Evolutionary conservation across 257 asterid species (phyloP).

Genomic region (Petunia axillaris): DNA sequence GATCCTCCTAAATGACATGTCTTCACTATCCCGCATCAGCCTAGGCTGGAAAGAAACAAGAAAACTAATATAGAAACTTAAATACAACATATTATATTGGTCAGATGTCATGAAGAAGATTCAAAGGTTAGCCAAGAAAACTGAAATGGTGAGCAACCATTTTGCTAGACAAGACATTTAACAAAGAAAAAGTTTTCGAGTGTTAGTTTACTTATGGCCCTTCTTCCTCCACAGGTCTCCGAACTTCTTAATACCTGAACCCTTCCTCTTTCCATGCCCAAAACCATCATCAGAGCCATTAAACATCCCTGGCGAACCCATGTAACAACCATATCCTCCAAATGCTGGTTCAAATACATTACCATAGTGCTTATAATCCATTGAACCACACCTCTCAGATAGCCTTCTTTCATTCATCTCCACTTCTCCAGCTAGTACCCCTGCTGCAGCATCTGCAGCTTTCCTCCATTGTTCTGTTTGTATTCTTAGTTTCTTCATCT

Average conservation of each 20-base stretch:
- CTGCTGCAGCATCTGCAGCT: conserved; percentile 98
- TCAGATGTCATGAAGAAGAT: conserved; percentile 18
- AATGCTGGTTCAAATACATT: conserved; percentile 40
- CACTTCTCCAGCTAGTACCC: conserved; percentile 66
- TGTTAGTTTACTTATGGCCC: conserved; percentile 51
- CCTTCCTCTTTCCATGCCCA: conserved; percentile 70
- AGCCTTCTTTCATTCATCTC: conserved; percentile 62
- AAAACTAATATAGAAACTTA: not conserved
- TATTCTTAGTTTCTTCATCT: conserved; percentile 78
- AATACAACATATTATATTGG: not conserved
- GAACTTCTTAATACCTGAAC: conserved; percentile 72
- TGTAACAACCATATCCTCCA: conserved; percentile 47
- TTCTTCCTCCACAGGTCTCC: conserved; percentile 91
- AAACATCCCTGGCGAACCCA: conserved; percentile 60
- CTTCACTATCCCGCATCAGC: not conserved
- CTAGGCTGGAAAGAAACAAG: conserved; percentile 1
- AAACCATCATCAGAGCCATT: conserved; percentile 56
- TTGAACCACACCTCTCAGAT: conserved; percentile 89
- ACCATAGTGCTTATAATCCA: conserved; percentile 63
- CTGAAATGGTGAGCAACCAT: conserved; percentile 54
- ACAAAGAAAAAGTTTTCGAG: not conserved
- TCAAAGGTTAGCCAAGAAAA: conserved; percentile 19
- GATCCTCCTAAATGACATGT: conserved; percentile 6
- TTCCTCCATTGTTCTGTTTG: conserved; percentile 95
- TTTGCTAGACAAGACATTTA: conserved; percentile 8